phyloP scores from a whole-genome alignment of 2,329 filamentous ascomycete species.

The Colletotrichum sp. region DNA sequence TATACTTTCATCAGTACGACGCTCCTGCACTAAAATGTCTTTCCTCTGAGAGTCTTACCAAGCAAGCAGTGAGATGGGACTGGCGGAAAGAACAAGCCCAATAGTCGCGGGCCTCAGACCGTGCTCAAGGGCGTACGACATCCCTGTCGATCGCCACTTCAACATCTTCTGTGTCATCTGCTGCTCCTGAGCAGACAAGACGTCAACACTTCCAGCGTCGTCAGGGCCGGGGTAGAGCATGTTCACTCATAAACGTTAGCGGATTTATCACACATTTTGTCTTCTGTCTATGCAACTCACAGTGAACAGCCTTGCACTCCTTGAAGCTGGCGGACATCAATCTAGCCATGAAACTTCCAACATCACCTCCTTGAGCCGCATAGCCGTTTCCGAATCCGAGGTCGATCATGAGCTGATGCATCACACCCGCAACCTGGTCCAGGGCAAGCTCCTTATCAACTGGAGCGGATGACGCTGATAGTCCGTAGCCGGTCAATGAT shows the following conservation, averaged over 20 bases:
- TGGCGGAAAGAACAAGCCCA: slow-evolving; percentile 56
- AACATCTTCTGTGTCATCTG: slow-evolving; percentile 33
- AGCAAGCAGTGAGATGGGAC: slow-evolving; percentile 59
- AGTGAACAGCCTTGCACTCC: slow-evolving; percentile 50
- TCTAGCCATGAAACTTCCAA: slow-evolving; percentile 50
- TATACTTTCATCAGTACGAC: slow-evolving; percentile 12
- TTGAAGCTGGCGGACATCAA: slow-evolving; percentile 43
- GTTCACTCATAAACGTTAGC: background rate
- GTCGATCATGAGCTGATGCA: slow-evolving; percentile 56
- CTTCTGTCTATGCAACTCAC: background rate
- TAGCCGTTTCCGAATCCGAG: slow-evolving; percentile 59
- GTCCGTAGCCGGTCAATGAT: slow-evolving; percentile 55
- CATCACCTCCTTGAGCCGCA: slow-evolving; percentile 61
- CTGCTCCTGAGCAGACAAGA: background rate
- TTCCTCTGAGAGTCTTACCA: slow-evolving; percentile 39
- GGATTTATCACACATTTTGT: no score
- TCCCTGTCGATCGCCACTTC: slow-evolving; percentile 44
- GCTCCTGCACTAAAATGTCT: fast-evolving
- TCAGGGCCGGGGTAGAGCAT: background rate
- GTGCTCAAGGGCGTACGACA: slow-evolving; percentile 57
- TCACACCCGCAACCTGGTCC: slow-evolving; percentile 38
- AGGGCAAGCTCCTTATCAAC: slow-evolving; percentile 19
- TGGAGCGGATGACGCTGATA: slow-evolving; percentile 50
- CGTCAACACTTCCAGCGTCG: background rate
- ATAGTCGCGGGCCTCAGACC: slow-evolving; percentile 60